Evolutionary conservation across 2,329 filamentous ascomycete species (phyloP), one percentile per base, ranked within the genome.

Genomic region (Penicillium sp.): DNA sequence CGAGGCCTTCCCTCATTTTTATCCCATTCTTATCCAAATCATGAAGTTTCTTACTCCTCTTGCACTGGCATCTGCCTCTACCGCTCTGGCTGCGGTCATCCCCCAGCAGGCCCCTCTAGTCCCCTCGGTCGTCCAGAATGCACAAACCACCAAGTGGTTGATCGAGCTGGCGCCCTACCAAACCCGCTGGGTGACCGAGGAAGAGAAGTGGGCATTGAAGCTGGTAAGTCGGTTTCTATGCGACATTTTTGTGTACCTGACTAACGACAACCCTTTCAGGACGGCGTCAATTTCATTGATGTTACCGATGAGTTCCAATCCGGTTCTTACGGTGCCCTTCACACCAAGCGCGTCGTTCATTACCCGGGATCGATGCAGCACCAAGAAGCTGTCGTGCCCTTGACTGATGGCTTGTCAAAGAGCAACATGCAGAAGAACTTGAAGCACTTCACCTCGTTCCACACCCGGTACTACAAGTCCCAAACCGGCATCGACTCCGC

Each of bases 131-230:
- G 52, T 57, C 11, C 57, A 63, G 32, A 59, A 62, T 48, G 47
- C 61, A 9, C 54, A 61, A n/a, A 79, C 85, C 60, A 45, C 50
- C 14, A 76, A 76, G 58, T 93, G 79, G 67, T 77, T 95, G 38
- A 83, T 98, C 54, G 90, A 97, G 74, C 77, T 93, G 22, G 79
- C 81, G n/a, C 89, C 89, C 3, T 89, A 87, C 46, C 78, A 91
- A 65, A 90, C 84, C 20, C 75, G 79, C 76, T 93, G 87, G 86
- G 85, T 96, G 26, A 94, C 88, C 0, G 91, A 97, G 62, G 87
- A 95, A 28, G 84, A 96, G 73, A 98, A 97, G 72, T 96, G 91
- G 89, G 83, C 85, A 68, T 74, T 97, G 54, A 84, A 86, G 63
- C 78, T 89, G 58, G 89, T 94, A 78, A 47, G 31, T 34, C 4